Conservation (phyloP, 352 stramenopile genomes). For the Phytophthora pseudosyringae region DNA sequence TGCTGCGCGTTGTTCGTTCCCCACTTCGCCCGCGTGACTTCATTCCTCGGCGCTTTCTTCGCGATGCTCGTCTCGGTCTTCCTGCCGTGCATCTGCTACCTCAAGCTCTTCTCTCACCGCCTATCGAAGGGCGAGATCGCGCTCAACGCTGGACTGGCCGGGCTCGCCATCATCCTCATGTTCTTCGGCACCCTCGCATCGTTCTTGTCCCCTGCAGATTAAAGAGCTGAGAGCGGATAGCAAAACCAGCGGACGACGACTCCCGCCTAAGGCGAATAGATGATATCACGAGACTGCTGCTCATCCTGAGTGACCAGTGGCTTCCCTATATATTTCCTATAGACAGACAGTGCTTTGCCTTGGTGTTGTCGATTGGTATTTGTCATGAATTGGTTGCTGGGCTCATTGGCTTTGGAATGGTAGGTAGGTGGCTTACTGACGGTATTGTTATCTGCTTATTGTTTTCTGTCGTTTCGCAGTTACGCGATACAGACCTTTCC, state of each 20-base stretch:
- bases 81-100: slow-evolving; percentile 84
- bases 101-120: slow-evolving; percentile 77
- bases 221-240: slow-evolving; percentile 2
- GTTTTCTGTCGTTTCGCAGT: slow-evolving; percentile 4
- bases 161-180: slow-evolving; percentile 71
- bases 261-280: slow-evolving; percentile 19
- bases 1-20: slow-evolving; percentile 79
- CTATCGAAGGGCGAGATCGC: slow-evolving; percentile 56
- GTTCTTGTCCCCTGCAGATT: slow-evolving; percentile 76
- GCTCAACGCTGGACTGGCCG: slow-evolving; percentile 63
- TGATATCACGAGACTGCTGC: slow-evolving; percentile 25
- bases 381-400: too few species aligned
- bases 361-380: slow-evolving; percentile 3
- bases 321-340: slow-evolving; percentile 29
- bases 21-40: slow-evolving; percentile 85
- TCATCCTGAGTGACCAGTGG: slow-evolving; percentile 12
- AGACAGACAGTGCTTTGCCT: slow-evolving; percentile 15
- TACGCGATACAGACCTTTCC: slow-evolving; percentile 7
- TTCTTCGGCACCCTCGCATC: slow-evolving; percentile 80
- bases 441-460: neutral
- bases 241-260: neutral
- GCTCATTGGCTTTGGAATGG: too few species aligned
- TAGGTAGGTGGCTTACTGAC: too few species aligned
- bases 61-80: slow-evolving; percentile 86
- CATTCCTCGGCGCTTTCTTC: slow-evolving; percentile 87